Conservation (phyloP, 371 early-diverging fungal species). For the Basidiobolus meristosporus region DNA sequence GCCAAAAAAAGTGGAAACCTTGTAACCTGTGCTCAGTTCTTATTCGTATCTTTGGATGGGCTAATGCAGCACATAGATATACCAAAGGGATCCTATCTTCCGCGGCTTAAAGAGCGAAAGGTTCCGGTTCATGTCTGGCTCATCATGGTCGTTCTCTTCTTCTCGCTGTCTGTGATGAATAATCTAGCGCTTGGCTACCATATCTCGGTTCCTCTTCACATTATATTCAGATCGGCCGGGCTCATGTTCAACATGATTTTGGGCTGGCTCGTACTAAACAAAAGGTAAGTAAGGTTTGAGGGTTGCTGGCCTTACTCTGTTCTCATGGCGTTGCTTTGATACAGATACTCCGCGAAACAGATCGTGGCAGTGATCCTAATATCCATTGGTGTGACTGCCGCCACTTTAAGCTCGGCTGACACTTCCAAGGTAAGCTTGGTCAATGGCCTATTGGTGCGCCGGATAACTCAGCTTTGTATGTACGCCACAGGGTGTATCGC, state of each 20-base stretch:
- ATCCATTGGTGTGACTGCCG: no score
- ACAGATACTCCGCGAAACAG: no score
- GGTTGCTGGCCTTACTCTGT: no score
- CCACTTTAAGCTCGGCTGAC: no score
- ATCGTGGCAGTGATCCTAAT: no score
- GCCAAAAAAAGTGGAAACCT: conserved; percentile 24
- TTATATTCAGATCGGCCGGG: conserved; percentile 71
- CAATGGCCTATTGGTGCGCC: no score
- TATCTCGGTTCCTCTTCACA: conserved; percentile 75
- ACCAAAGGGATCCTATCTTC: conserved; percentile 15
- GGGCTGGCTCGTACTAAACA: conserved; percentile 46
- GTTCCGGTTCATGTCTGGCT: conserved; percentile 61
- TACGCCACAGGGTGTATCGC: background rate
- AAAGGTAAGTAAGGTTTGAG: conserved; percentile 24
- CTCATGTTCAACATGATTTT: conserved; percentile 69
- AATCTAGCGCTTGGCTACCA: conserved; percentile 61
- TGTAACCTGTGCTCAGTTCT: conserved; percentile 73
- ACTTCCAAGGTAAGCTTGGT: no score
- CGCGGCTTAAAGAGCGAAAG: conserved; percentile 28
- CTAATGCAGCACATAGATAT: conserved; percentile 36
- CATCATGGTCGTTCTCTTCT: conserved; percentile 56
- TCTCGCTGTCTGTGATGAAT: conserved; percentile 55
- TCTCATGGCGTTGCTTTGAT: no score
- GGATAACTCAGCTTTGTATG: background rate
- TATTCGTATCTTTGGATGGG: conserved; percentile 54